phyloP scores from a whole-genome alignment of 345 rosid genomes.

The Arabidopsis suecica region DNA sequence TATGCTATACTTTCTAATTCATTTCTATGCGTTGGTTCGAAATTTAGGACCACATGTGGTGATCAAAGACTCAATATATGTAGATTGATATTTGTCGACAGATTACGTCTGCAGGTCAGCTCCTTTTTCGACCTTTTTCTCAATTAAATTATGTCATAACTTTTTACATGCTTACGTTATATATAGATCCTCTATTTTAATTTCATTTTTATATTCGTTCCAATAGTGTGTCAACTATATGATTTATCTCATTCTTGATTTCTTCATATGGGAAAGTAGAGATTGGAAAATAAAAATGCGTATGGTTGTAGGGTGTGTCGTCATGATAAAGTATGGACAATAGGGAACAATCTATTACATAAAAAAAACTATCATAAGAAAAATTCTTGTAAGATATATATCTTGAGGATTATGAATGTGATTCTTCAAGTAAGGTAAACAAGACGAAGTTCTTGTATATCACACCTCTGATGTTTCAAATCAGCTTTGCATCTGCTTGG shows the following conservation, averaged over 20 bases:
- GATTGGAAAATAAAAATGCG: background rate
- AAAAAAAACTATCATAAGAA: no score
- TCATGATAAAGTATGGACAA: background rate
- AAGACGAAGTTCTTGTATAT: background rate
- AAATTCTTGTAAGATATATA: no score
- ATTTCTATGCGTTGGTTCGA: constrained; percentile 36
- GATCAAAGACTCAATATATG: constrained; percentile 32
- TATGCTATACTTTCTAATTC: constrained; percentile 38
- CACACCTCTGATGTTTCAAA: constrained; percentile 15
- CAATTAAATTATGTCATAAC: constrained; percentile 46
- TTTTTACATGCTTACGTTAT: constrained; percentile 45
- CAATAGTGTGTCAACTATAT: constrained; percentile 13
- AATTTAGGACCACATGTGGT: constrained; percentile 50
- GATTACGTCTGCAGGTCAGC: constrained; percentile 46
- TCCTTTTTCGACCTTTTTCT: constrained; percentile 37
- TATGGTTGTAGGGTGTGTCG: background rate
- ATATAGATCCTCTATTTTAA: background rate
- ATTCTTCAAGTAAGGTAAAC: no score
- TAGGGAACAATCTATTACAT: no score
- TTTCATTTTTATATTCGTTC: background rate
- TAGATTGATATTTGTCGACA: constrained; percentile 41
- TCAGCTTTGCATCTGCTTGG: constrained; percentile 28
- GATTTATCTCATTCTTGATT: constrained; percentile 27
- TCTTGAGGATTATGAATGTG: no score
- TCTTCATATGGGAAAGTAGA: constrained; percentile 29